These are phyloP conservation scores for Gomphus bonarii DNA, from an alignment of 1,284 basidiomycete genomes.

Conservation along the genomic window DNA sequence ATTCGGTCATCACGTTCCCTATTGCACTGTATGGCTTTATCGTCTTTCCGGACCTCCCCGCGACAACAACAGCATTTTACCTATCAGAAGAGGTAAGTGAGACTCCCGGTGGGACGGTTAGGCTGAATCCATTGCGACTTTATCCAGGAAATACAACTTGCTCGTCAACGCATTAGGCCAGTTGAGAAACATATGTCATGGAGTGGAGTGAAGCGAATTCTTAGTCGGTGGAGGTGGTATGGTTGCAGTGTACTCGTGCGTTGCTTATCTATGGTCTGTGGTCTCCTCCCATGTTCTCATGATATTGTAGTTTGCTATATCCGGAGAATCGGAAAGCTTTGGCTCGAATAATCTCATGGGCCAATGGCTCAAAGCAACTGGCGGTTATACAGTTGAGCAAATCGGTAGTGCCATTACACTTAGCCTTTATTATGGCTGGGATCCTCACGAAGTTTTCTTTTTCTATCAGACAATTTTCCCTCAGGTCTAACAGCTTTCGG, in stretches of 20 bases:
- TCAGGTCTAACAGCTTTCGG: slow-evolving; percentile 56
- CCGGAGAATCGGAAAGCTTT: slow-evolving; percentile 60
- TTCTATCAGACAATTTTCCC: slow-evolving; percentile 50
- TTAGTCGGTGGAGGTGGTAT: slow-evolving; percentile 63
- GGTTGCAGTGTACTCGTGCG: slow-evolving; percentile 50
- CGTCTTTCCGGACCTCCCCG: slow-evolving; percentile 63
- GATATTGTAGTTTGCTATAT: slow-evolving; percentile 41
- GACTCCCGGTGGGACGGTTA: neutral
- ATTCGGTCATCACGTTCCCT: slow-evolving; percentile 62
- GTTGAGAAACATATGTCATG: slow-evolving; percentile 27
- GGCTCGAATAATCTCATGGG: slow-evolving; percentile 70
- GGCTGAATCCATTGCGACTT: neutral
- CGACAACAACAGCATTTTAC: slow-evolving; percentile 56
- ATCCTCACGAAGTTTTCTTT: neutral
- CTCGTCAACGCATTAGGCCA: slow-evolving; percentile 36
- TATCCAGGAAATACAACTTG: slow-evolving; percentile 43
- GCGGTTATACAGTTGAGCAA: slow-evolving; percentile 51
- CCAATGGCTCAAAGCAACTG: slow-evolving; percentile 58
- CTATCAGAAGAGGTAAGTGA: slow-evolving; percentile 42
- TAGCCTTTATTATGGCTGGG: neutral
- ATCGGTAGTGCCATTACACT: slow-evolving; percentile 28
- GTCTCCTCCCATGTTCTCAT: neutral
- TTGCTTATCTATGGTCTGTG: neutral
- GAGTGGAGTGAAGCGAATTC: slow-evolving; percentile 38
- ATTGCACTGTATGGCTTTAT: slow-evolving; percentile 65